Conservation (phyloP, 225 moss, liverwort and hornwort species). For the Climacium dendroides region DNA sequence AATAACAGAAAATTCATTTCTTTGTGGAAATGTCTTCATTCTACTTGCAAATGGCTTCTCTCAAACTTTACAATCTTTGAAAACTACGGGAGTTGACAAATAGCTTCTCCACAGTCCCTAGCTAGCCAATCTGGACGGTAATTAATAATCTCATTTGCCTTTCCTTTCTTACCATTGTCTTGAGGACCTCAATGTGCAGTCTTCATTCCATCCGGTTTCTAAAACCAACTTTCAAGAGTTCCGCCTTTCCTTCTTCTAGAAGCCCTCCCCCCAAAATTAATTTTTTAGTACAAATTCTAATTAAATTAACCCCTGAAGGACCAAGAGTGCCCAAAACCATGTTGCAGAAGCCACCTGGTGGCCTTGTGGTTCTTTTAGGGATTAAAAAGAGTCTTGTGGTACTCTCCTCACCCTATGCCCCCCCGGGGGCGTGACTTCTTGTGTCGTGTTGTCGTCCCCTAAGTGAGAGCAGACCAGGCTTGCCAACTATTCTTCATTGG, state of each 20-base stretch:
- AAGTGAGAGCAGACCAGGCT: not conserved
- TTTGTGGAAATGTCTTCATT: not conserved
- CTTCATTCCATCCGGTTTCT: not conserved
- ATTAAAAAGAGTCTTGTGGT: not conserved
- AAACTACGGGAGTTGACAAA: too few relatives aligned
- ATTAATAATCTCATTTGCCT: not conserved
- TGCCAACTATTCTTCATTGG: not conserved
- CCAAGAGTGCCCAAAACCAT: too few relatives aligned
- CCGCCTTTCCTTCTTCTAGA: not conserved
- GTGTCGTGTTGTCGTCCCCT: not conserved
- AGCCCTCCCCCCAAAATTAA: not conserved
- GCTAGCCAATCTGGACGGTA: not conserved
- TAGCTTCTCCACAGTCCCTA: not conserved
- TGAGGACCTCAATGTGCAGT: not conserved
- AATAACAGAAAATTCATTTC: not conserved
- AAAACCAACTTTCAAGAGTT: not conserved
- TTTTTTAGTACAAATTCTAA: not conserved
- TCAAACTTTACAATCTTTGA: not conserved
- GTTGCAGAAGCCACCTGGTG: too few relatives aligned
- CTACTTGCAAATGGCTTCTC: not conserved
- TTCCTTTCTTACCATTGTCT: not conserved
- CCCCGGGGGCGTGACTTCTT: not conserved
- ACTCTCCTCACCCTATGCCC: too few relatives aligned
- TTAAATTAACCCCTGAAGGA: too few relatives aligned
- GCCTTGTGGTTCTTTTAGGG: too few relatives aligned